These are phyloP conservation scores for Corrigiola litoralis DNA, from an alignment of 179 eudicot species.

Conservation along the genomic window DNA sequence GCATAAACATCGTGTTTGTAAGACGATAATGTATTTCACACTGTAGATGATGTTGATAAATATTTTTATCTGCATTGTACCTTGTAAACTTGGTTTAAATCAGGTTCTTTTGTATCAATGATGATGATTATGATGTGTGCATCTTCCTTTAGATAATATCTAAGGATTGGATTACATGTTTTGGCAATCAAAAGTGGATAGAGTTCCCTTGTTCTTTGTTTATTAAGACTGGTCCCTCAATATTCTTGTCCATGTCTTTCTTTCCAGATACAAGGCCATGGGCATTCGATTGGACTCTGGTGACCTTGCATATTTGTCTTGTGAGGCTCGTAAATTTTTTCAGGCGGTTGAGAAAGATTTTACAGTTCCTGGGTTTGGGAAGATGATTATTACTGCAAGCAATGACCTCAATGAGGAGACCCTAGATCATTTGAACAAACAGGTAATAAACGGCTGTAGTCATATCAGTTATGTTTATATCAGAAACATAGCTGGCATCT, in stretches of 20 bases:
- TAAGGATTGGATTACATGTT: not conserved
- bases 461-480: too few species aligned
- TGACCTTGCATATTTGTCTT: constrained; percentile 89
- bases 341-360: constrained; percentile 72
- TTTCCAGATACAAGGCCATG: constrained; percentile 74
- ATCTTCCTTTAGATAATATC: not conserved
- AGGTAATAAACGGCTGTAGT: constrained; percentile 38
- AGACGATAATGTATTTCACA: too few species aligned
- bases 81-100: too few species aligned
- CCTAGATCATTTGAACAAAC: constrained; percentile 89
- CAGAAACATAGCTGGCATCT: too few species aligned
- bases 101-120: too few species aligned
- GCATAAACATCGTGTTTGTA: too few species aligned
- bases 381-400: constrained; percentile 80
- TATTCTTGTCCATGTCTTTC: not conserved
- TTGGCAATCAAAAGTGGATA: not conserved
- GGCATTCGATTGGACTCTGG: constrained; percentile 98
- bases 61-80: too few species aligned
- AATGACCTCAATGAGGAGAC: constrained; percentile 99
- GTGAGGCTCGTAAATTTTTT: constrained; percentile 81
- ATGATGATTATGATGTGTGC: not conserved
- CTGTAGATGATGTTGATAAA: too few species aligned
- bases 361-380: constrained; percentile 65
- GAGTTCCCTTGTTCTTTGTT: too few species aligned
- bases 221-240: not conserved